A percentile compares a stretch with the other conserved stretches of the same genome.
Conservation (phyloP, 1,284 basidiomycete genomes). For the Neotropicomus parvogracilis region DNA sequence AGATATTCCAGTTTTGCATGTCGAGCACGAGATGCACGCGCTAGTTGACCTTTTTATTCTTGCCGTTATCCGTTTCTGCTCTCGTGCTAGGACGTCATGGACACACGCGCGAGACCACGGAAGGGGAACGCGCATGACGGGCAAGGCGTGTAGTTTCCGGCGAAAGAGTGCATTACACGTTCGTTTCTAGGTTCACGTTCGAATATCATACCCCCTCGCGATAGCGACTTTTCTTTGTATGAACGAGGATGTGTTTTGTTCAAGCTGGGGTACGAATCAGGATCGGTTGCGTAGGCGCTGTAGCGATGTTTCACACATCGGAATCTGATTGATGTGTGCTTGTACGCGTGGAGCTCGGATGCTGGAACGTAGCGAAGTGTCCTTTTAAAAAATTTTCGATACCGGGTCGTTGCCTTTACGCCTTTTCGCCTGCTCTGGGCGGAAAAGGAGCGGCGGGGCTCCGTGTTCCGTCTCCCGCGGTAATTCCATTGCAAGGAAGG, state of each 20-base stretch:
- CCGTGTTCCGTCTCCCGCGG: too few species aligned
- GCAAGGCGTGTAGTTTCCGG: neutral
- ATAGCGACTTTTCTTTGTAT: neutral
- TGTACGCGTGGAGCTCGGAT: too few species aligned
- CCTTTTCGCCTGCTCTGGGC: too few species aligned
- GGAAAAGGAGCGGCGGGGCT: too few species aligned
- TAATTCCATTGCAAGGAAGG: too few species aligned
- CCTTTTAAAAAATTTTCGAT: too few species aligned
- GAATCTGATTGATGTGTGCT: too few species aligned
- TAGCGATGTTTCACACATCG: too few species aligned
- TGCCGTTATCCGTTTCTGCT: neutral
- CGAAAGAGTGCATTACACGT: constrained; percentile 15
- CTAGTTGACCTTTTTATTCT: neutral
- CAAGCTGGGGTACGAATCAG: too few species aligned
- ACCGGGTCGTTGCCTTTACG: too few species aligned
- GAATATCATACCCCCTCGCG: constrained; percentile 18
- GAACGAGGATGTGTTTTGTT: neutral
- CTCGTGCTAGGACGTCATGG: constrained; percentile 23
- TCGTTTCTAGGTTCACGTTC: constrained; percentile 20
- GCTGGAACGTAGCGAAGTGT: too few species aligned
- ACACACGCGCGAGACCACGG: constrained; percentile 16
- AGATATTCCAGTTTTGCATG: constrained; percentile 10
- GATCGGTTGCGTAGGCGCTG: too few species aligned
- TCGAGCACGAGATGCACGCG: constrained; percentile 13
- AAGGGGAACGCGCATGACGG: neutral